These are phyloP conservation scores for Aureobasidium musti DNA, from an alignment of 2,329 filamentous ascomycete species.

Conservation along the genomic window DNA sequence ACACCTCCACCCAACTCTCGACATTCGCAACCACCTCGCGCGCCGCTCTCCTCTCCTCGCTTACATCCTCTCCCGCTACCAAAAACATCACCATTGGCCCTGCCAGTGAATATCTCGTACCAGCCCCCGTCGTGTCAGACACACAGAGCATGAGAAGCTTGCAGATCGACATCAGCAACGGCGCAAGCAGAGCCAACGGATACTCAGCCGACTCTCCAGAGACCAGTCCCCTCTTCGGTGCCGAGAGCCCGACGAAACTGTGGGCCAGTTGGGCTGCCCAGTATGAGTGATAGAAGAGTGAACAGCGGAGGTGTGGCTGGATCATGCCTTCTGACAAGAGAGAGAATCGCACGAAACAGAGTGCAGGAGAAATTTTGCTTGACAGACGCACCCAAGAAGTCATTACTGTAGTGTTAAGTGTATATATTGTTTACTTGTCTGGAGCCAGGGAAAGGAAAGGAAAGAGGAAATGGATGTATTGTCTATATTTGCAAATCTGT, in stretches of 20 bases:
- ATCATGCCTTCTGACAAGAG: background rate
- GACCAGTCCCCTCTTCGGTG: conserved; percentile 32
- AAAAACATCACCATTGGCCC: conserved; percentile 28
- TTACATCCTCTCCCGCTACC: conserved; percentile 26
- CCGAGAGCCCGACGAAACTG: conserved; percentile 42
- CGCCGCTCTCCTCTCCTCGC: conserved; percentile 5
- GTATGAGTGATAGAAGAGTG: conserved; percentile 32
- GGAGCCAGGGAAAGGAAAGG: too few relatives aligned
- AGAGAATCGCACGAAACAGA: background rate
- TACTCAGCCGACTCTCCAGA: conserved; percentile 10
- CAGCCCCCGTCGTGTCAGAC: conserved; percentile 17
- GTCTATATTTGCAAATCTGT: conserved; percentile 2
- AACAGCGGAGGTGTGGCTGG: background rate
- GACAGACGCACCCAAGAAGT: background rate
- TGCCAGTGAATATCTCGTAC: conserved; percentile 25
- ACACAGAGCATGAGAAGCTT: conserved; percentile 17
- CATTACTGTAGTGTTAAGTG: conserved; percentile 3
- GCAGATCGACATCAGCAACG: conserved; percentile 16
- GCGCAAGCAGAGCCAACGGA: conserved; percentile 11
- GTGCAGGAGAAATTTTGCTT: background rate
- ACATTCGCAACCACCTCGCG: conserved; percentile 14
- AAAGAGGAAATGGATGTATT: background rate
- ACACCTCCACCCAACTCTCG: conserved; percentile 17
- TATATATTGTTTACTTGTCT: conserved; percentile 6
- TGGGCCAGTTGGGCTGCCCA: conserved; percentile 41